phyloP scores from a whole-genome alignment of 306 rosid genomes.

The Coriaria nepalensis region DNA sequence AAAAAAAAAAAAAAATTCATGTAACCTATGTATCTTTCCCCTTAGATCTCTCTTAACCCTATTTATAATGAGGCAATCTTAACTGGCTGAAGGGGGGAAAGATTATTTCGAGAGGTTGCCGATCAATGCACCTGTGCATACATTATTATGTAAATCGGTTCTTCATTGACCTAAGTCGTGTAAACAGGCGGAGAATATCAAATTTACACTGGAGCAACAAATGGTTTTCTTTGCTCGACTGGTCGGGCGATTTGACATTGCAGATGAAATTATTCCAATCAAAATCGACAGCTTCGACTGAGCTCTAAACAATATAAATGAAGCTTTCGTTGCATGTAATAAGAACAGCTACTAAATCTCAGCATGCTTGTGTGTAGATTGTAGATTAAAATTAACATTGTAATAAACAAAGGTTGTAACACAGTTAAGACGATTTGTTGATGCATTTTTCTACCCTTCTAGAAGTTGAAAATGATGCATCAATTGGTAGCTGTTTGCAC shows the following conservation, averaged over 20 bases:
- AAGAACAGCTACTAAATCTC: conserved; percentile 1
- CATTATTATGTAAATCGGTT: too few relatives aligned
- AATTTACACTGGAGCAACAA: conserved; percentile 87
- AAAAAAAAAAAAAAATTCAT: background rate
- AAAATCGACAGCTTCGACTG: conserved; percentile 59
- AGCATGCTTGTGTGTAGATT: background rate
- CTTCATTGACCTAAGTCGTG: background rate
- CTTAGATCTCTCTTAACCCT: background rate
- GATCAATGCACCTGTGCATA: too few relatives aligned
- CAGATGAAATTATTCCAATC: conserved; percentile 67
- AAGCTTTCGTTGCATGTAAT: conserved; percentile 10
- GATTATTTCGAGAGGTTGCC: conserved; percentile 65
- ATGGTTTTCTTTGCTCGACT: conserved; percentile 93
- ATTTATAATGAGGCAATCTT: conserved; percentile 13
- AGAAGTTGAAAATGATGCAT: too few relatives aligned
- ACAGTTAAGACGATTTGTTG: too few relatives aligned
- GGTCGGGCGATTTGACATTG: conserved; percentile 70
- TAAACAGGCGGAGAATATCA: conserved; percentile 84
- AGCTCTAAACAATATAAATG: background rate
- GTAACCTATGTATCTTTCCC: background rate
- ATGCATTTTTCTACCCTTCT: too few relatives aligned
- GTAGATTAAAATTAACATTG: too few relatives aligned
- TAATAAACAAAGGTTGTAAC: too few relatives aligned
- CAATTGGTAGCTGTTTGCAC: too few relatives aligned
- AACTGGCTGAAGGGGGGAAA: conserved; percentile 43